These are phyloP conservation scores for Escallonia rubra DNA, from an alignment of 129 eudicot genomes.

Conservation along the genomic window DNA sequence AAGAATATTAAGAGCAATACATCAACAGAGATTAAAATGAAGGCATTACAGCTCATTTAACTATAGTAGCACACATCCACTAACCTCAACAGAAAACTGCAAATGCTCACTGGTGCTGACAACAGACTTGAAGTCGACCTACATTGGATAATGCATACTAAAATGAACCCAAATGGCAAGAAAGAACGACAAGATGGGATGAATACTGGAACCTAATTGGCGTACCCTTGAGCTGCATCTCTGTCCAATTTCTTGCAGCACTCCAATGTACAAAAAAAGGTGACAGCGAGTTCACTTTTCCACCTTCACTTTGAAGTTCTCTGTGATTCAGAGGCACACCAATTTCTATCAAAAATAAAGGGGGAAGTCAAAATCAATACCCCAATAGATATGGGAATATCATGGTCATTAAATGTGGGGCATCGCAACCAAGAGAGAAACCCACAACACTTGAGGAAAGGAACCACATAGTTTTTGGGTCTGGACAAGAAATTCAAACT, in stretches of 20 bases:
- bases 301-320: constrained; percentile 45
- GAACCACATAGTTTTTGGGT: no score
- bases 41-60: no score
- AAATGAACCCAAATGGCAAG: constrained; percentile 7
- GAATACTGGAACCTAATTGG: constrained; percentile 2
- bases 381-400: constrained; percentile 1
- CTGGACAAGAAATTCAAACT: no score
- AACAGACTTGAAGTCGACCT: constrained; percentile 86
- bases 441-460: no score
- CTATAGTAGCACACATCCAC: constrained; percentile 5
- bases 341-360: constrained; percentile 17
- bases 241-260: constrained; percentile 81
- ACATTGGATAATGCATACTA: constrained; percentile 19
- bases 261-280: constrained; percentile 56
- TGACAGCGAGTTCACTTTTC: constrained; percentile 34
- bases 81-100: constrained; percentile 76
- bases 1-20: no score
- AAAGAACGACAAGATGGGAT: constrained; percentile 1
- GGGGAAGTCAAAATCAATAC: background rate
- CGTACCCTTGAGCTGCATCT: constrained; percentile 74
- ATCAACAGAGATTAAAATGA: no score
- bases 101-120: constrained; percentile 58
- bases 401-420: no score
- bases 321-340: constrained; percentile 32
- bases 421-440: no score